Evolutionary conservation across 1,284 basidiomycete species (phyloP).

Genomic region (Stereum hirsutum): DNA sequence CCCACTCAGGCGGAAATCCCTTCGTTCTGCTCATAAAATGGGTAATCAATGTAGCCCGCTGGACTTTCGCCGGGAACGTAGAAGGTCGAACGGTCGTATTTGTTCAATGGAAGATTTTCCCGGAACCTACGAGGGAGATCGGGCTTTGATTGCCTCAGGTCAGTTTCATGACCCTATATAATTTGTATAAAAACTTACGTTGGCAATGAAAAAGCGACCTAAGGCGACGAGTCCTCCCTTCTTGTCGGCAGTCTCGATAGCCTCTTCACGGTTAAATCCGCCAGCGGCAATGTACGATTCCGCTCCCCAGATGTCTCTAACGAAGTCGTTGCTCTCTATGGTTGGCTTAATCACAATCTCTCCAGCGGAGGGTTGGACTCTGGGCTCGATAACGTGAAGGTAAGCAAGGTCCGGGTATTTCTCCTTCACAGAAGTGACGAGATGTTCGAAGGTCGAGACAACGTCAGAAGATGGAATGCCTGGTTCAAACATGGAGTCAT

Average conservation of each 20-base stretch:
- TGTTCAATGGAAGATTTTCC: conserved; percentile 14
- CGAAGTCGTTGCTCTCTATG: conserved; percentile 17
- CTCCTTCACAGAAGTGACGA: conserved; percentile 3
- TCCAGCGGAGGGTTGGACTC: conserved; percentile 11
- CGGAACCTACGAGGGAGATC: conserved; percentile 29
- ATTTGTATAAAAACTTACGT: conserved; percentile 17
- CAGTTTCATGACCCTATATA: not conserved
- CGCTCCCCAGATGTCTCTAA: conserved; percentile 16
- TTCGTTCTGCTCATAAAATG: too few relatives aligned
- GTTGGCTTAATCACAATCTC: too few relatives aligned
- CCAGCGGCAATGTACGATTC: conserved; percentile 25
- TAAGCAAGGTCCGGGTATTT: not conserved
- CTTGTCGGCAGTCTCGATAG: conserved; percentile 16
- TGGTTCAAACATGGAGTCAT: not conserved
- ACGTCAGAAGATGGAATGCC: conserved; percentile 13
- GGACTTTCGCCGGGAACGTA: conserved; percentile 10
- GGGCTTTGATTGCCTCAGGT: conserved; percentile 23
- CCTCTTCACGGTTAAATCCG: conserved; percentile 18
- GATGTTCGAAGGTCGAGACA: conserved; percentile 1
- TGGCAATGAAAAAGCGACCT: conserved; percentile 36
- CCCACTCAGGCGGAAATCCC: too few relatives aligned
- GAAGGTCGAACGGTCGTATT: conserved; percentile 17
- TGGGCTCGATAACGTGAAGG: conserved; percentile 21
- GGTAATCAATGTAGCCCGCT: conserved; percentile 20
- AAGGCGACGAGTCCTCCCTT: conserved; percentile 28